Evolutionary conservation across 2,329 filamentous ascomycete species (phyloP), one percentile per base, ranked within the genome.

Genomic region (Cladosporium halotolerans): DNA sequence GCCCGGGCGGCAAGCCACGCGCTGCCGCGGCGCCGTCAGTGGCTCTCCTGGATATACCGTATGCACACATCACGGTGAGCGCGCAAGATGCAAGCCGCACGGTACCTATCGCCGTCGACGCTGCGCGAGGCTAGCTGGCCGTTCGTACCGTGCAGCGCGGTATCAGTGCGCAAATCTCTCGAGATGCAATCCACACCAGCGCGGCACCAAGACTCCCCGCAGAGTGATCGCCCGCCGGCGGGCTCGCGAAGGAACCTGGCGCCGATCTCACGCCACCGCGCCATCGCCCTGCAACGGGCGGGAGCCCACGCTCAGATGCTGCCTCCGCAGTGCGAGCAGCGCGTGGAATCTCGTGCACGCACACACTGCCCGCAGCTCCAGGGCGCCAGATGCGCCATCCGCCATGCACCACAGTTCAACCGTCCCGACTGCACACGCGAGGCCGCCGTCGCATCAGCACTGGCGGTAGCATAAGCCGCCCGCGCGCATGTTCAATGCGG

Each of bases 231-330:
- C 23, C 39, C 40, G 16, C 23, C 11, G 33, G 23, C 13, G 31
- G 23, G 5, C 46, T 19, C 44, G 11, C 16, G 23, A 42, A 49
- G 16, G 40, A 50, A 41, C 36, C 47, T 42, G 39, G 47, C n/a
- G 47, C 40, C 47, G 47, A 50, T 50, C 48, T 44, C 48, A 51
- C 10, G 32, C 48, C 48, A 32, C 23, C 11, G 13, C 13, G 40
- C 40, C 33, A 18, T 16, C n/a, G 40, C 48, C 6, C 48, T 28
- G 46, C 36, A 40, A 51, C 16, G 40, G 18, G 19, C 8, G 45
- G 19, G 16, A 39, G 39, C 11, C 23, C 23, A 7, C 23, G 23
- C 23, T 28, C 23, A 28, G 23, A 28, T 7, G 4, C 23, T 28
- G 23, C 23, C 5, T 28, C 23, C 23, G 23, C 23, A 28, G 23